Evolutionary conservation across 257 asterid genomes (phyloP).

Genomic region (Thymus mandschuricus): DNA sequence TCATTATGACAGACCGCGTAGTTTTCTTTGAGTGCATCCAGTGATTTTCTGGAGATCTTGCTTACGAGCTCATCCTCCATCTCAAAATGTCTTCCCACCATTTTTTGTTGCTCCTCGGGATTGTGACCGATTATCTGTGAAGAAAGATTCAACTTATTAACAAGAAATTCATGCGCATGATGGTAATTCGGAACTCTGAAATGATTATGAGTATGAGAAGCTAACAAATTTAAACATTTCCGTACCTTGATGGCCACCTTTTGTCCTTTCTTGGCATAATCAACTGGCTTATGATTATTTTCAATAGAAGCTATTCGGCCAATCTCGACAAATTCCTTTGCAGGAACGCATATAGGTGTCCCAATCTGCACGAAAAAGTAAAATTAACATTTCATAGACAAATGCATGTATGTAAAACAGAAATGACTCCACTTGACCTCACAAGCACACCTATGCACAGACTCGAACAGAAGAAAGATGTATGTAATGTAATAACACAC

Average conservation of each 20-base stretch:
- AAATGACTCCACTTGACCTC: background rate
- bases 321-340: constrained; percentile 75
- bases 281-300: constrained; percentile 89
- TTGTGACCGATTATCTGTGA: constrained; percentile 80
- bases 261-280: constrained; percentile 89
- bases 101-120: constrained; percentile 91
- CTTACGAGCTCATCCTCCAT: constrained; percentile 96
- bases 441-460: background rate
- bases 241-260: constrained; percentile 94
- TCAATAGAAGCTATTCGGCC: constrained; percentile 91
- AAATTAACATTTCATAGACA: no score
- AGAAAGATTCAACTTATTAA: constrained; percentile 11
- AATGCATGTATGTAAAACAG: no score
- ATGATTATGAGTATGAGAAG: background rate
- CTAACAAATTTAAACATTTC: background rate
- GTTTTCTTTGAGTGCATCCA: constrained; percentile 84
- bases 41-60: constrained; percentile 83
- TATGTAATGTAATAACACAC: background rate
- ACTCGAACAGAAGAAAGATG: background rate
- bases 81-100: constrained; percentile 96
- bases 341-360: constrained; percentile 88
- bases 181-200: background rate
- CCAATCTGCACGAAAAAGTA: constrained; percentile 47
- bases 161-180: background rate
- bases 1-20: constrained; percentile 58